Percentiles rank a stretch among this genome's conserved stretches.
phyloP scores from a whole-genome alignment of 768 basidiomycete species.

The Amanita muscaria region DNA sequence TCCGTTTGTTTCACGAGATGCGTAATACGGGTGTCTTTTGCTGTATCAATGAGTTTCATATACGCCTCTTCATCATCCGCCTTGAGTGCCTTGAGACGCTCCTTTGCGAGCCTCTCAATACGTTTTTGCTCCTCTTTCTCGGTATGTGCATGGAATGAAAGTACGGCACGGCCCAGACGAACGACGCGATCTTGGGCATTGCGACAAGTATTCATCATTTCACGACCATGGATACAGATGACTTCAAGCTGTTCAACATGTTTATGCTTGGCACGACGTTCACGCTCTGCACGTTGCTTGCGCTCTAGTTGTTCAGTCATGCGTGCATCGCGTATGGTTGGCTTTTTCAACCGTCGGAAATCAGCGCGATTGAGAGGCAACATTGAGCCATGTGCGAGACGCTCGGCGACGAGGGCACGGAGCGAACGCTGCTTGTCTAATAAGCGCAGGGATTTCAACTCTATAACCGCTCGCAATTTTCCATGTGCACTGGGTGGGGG shows the following conservation, averaged over 20 bases:
- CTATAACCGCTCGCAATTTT: slow-evolving; percentile 85
- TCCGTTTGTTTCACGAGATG: slow-evolving; percentile 94
- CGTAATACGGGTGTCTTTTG: slow-evolving; percentile 98
- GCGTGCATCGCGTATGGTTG: slow-evolving; percentile 80
- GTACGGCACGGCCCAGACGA: slow-evolving; percentile 72
- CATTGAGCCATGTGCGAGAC: slow-evolving; percentile 79
- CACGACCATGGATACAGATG: slow-evolving; percentile 78
- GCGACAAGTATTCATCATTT: slow-evolving; percentile 59
- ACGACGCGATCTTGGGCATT: slow-evolving; percentile 55
- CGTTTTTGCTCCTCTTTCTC: slow-evolving; percentile 99
- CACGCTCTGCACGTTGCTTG: slow-evolving; percentile 85
- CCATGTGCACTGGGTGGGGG: slow-evolving; percentile 63
- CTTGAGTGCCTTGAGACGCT: slow-evolving; percentile 95
- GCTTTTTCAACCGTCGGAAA: slow-evolving; percentile 83
- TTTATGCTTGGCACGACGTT: slow-evolving; percentile 91
- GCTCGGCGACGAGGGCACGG: slow-evolving; percentile 78
- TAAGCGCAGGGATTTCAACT: slow-evolving; percentile 82
- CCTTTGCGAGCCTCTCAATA: slow-evolving; percentile 91
- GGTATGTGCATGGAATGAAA: slow-evolving; percentile 78
- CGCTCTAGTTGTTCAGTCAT: slow-evolving; percentile 85
- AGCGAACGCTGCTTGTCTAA: slow-evolving; percentile 88
- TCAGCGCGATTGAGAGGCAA: slow-evolving; percentile 87
- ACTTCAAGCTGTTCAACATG: slow-evolving; percentile 89
- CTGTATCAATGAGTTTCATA: slow-evolving; percentile 96
- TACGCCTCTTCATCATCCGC: slow-evolving; percentile 99